Evolutionary conservation across 2,329 filamentous ascomycete species (phyloP).

Genomic region (Thielaviopsis ethacetica): DNA sequence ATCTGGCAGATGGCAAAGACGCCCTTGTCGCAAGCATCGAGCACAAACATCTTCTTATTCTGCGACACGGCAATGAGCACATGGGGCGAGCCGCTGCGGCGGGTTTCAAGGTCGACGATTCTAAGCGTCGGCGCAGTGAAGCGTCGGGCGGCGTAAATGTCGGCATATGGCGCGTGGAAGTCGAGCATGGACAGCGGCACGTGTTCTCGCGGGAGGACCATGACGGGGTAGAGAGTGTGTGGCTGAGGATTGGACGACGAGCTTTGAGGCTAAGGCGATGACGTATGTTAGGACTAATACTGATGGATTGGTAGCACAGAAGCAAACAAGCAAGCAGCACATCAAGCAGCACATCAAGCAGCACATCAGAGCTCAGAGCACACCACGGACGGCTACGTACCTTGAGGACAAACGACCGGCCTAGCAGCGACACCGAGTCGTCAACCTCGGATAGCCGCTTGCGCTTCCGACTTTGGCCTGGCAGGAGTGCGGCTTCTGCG

Average conservation of each 20-base stretch:
- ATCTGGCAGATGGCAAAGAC: slow-evolving; percentile 55
- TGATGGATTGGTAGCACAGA: not conserved
- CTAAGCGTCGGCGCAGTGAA: slow-evolving; percentile 46
- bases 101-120: slow-evolving; percentile 45
- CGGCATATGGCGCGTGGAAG: slow-evolving; percentile 31
- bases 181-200: slow-evolving; percentile 47
- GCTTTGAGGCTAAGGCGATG: slow-evolving; percentile 33
- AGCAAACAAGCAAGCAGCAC: not conserved
- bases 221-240: slow-evolving; percentile 39
- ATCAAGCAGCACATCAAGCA: not conserved
- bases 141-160: slow-evolving; percentile 31
- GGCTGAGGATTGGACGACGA: slow-evolving; percentile 35
- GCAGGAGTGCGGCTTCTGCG: not conserved
- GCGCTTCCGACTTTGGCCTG: slow-evolving; percentile 2
- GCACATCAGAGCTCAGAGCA: no score
- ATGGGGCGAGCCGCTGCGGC: slow-evolving; percentile 35
- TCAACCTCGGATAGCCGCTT: slow-evolving; percentile 9
- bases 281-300: not conserved
- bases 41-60: slow-evolving; percentile 4
- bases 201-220: slow-evolving; percentile 44
- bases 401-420: slow-evolving; percentile 5
- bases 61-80: slow-evolving; percentile 31
- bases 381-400: slow-evolving; percentile 1
- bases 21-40: slow-evolving; percentile 20
- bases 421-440: slow-evolving; percentile 6